Base-by-base conservation (phyloP, 257 asterid genomes). In the Buddleja alternifolia region DNA sequence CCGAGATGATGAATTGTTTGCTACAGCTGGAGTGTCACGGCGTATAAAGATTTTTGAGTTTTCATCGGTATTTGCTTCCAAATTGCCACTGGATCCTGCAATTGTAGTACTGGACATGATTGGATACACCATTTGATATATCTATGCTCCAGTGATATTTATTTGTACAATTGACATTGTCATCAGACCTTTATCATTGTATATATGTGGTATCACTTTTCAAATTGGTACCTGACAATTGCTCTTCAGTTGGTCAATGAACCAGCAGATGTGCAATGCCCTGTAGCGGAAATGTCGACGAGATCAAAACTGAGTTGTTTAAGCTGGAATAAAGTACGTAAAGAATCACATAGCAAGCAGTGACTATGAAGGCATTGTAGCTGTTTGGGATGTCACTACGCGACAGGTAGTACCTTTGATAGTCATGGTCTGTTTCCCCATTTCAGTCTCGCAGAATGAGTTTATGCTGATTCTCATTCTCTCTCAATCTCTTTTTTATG, bases 371-470 rank as follows among this genome's bases (percentile, higher is more conserved):
- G 97, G 97, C 76, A 85, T 88, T 68, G 91, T 86, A 56, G 88
- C 96, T 55, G 93, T 91, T 60, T 91, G 97, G 96, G 93, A 91
- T 81, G 95, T 86, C 51, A 82, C 95, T 54, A 91, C 96, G 59
- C 88, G 88, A 44, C 96, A 90, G 95, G 95, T 87, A 83, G 59
- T 73, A 48, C 66, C 48, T 29, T 23, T 63, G 54, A 72, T 51
- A 45, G 40, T 32, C 52, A n/a, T 44, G 12, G 23, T 74, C 41
- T 48, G 32, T 32, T 66, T 54, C 56, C 44, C 66, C 29, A n/a
- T 29, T 39, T 39, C 36, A 59, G 39, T 66, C 61, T 55, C 44
- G 59, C 51, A 45, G 66, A 67, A 21, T 53, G 52, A 66, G 42
- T 24, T 46, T 21, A 56, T 45, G 25, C 54, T 68, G 36, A 77